Base-by-base conservation (phyloP, 768 basidiomycete genomes). In the Macrocybe gigantea region DNA sequence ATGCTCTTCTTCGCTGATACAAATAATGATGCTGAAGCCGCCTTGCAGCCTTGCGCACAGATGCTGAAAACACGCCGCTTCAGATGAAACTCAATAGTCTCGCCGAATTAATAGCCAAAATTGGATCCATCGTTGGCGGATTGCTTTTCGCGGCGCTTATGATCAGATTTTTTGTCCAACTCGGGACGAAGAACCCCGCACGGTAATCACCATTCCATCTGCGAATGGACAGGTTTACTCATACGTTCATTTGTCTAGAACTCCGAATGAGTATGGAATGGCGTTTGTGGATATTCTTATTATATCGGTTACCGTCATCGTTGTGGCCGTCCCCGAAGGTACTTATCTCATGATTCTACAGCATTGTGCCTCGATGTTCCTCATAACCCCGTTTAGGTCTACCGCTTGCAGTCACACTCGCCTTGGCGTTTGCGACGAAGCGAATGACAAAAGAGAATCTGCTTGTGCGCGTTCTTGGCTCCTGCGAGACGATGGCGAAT, bases 401-500 rank as follows among this genome's bases (percentile, higher is more conserved):
- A 5, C 95, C 95, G 2, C 75, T 99, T 47, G 95, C 95, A 37
- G 95, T 98, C 43, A 97, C 95, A 0, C 80, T 99, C 41, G 96
- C 96, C 0, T 73, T 99, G 32, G 91, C 96, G 1, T 99, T 98
- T 60, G 96, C 95, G 0, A 99, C 96, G 41, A 93, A 89, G 58
- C 85, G 95, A n/a, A 98, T 98, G 96, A 90, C 94, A 7, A 79
- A 85, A 59, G 88, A 93, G 66, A 96, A 96, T 45, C 74, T 98
- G 0, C 81, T 99, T 38, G 96, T 98, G 31, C 93, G 95, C 47
- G 90, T 97, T 5, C 80, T 99, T 33, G 90, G 90, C 6, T 93
- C 93, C 9, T 98, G 95, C 66, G 96, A 99, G 69, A 98, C 93
- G 0, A 98, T 98, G 95, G 95, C 90, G 14, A 97, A 97, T 57